Evolutionary conservation across 1,139 yeast genomes (phyloP).

Genomic region (Taphrina communis): DNA sequence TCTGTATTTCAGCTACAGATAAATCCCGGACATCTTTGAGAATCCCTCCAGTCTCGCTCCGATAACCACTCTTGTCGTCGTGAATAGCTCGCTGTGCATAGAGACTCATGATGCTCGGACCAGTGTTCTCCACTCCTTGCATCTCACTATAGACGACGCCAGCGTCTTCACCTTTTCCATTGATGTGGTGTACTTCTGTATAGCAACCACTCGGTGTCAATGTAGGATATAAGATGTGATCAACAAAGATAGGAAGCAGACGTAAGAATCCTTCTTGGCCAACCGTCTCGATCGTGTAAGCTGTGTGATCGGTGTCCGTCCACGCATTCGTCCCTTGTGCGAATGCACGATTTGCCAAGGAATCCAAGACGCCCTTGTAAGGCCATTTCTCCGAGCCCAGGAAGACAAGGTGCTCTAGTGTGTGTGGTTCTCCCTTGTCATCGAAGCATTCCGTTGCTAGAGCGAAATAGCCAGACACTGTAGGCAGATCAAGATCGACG

Average conservation of each 20-base stretch:
- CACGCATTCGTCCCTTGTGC: constrained; percentile 88
- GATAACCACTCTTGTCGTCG: constrained; percentile 74
- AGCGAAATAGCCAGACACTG: constrained; percentile 90
- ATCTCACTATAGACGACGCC: constrained; percentile 98
- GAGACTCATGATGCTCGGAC: constrained; percentile 66
- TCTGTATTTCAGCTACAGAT: constrained; percentile 72
- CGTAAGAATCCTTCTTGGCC: constrained; percentile 95
- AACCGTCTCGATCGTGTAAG: constrained; percentile 86
- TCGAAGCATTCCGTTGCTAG: constrained; percentile 89
- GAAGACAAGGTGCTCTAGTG: constrained; percentile 85
- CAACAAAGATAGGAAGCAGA: constrained; percentile 84
- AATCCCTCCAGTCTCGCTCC: constrained; percentile 94
- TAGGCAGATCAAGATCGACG: constrained; percentile 80
- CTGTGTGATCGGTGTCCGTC: constrained; percentile 97
- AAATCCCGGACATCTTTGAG: constrained; percentile 75
- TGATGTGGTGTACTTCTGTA: constrained; percentile 94
- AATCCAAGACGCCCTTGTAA: constrained; percentile 87
- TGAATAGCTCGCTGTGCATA: constrained; percentile 55
- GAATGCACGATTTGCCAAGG: constrained; percentile 80
- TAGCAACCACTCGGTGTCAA: constrained; percentile 86
- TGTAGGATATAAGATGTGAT: constrained; percentile 84
- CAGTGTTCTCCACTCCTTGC: constrained; percentile 87
- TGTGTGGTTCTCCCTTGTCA: constrained; percentile 94
- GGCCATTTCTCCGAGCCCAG: constrained; percentile 94
- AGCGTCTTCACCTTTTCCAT: constrained; percentile 86